Evolutionary conservation across 202 grass and related monocot genomes (phyloP), one percentile per base, ranked within the genome.

Genomic region (Schoenoplectus tabernaemontani): DNA sequence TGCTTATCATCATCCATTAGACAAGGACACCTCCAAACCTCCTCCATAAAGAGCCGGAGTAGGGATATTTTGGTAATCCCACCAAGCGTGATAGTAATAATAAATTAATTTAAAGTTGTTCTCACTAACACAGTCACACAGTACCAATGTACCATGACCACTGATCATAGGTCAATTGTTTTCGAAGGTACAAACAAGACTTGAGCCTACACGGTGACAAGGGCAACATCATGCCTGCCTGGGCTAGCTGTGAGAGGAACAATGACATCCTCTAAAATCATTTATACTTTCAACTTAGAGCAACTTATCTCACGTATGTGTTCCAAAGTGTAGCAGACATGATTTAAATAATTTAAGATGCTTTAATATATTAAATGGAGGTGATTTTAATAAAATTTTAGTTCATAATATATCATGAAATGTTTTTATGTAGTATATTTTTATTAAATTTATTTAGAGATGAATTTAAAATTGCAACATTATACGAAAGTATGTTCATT

Each of bases 1-100:
- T 75, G 66, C 81, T 51, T 83, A 76, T 51, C 32, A 76, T 51
- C 32, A 65, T 80, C 58, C 61, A 48, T 64, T 12, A 66, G 78
- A 80, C 60, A 80, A 80, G 53, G 78, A 80, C 78, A 56, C 71
- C 30, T 53, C 71, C 48, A 76, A 56, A 19, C 37, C 58, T 47
- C 28, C 77, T 63, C 77, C 77, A 64, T 80, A 51, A 80, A 48
- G 78, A 33, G 30, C 58, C 43, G 23, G 5, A 22, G 12, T 66
- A 80, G 78, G 78, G 78, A 41, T 32, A 80, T 65, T 80, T 80
- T 19, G 1, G 78, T 64, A 64, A 80, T 8, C 16, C 65, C 38
- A 38, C 3, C 0, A 32, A 46, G 7, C 13, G 16, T 65, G 19
- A 53, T 8, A 80, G 60, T 66, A 53, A 64, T 20, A 37, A 53